These are phyloP conservation scores for Rhynchosporium agropyri DNA, from an alignment of 2,329 filamentous ascomycete species.

Conservation along the genomic window DNA sequence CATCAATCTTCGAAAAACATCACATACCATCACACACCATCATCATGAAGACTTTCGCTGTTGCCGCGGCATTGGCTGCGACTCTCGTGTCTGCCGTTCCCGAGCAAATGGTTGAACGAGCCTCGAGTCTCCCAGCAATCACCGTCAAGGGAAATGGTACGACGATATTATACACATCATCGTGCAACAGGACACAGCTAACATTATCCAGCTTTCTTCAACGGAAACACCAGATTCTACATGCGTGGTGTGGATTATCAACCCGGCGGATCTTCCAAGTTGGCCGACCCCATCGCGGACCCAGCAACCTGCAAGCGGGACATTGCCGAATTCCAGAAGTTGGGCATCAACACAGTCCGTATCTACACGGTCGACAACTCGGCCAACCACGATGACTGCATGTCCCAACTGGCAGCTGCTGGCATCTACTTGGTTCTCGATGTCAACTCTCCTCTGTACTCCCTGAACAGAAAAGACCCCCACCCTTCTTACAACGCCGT, in stretches of 20 bases:
- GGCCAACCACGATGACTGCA: conserved; percentile 68
- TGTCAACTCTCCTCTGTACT: conserved; percentile 71
- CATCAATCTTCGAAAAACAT: conserved; percentile 15
- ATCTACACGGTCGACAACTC: conserved; percentile 76
- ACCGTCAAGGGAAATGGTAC: conserved; percentile 43
- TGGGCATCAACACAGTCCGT: conserved; percentile 72
- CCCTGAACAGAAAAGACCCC: conserved; percentile 64
- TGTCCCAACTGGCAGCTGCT: conserved; percentile 65
- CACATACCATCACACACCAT: not conserved
- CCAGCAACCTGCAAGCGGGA: conserved; percentile 62
- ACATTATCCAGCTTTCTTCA: conserved; percentile 39
- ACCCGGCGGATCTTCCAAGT: conserved; percentile 44
- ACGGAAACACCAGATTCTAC: conserved; percentile 50
- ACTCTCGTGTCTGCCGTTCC: conserved; percentile 28
- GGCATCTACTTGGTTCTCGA: conserved; percentile 76
- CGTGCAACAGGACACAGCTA: conserved; percentile 4
- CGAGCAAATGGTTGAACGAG: conserved; percentile 30
- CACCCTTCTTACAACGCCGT: conserved; percentile 66
- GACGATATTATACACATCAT: not conserved
- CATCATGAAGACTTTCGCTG: conserved; percentile 40
- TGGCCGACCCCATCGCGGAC: conserved; percentile 67
- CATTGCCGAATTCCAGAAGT: conserved; percentile 65
- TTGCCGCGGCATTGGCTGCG: conserved; percentile 37
- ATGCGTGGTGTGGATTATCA: conserved; percentile 68
- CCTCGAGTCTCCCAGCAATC: conserved; percentile 33